These are phyloP conservation scores for Salix exigua DNA, from an alignment of 345 rosid species.

Conservation along the genomic window DNA sequence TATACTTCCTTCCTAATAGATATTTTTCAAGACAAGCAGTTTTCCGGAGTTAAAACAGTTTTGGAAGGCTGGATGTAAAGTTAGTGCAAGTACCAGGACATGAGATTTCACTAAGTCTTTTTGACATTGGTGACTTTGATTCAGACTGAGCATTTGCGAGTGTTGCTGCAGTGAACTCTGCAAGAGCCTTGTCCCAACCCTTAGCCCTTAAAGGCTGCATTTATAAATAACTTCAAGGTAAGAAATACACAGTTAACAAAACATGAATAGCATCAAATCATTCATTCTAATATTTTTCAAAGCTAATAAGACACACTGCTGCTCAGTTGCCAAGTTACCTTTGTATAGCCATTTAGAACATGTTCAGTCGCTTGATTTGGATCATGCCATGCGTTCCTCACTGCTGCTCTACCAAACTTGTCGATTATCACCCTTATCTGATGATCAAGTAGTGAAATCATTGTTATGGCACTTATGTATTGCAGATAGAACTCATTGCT, in stretches of 20 bases:
- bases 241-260: neutral
- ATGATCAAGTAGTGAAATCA: slow-evolving; percentile 13
- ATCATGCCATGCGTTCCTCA: slow-evolving; percentile 72
- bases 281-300: slow-evolving; percentile 1
- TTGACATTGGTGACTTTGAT: slow-evolving; percentile 41
- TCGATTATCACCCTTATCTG: slow-evolving; percentile 67
- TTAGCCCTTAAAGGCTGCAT: slow-evolving; percentile 64
- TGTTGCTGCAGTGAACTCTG: slow-evolving; percentile 65
- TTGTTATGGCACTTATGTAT: neutral
- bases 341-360: slow-evolving; percentile 64
- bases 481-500: no score
- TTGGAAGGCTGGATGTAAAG: neutral
- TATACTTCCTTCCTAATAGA: neutral
- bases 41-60: neutral
- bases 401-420: slow-evolving; percentile 65
- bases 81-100: slow-evolving; percentile 54
- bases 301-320: neutral
- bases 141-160: slow-evolving; percentile 40
- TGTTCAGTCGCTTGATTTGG: slow-evolving; percentile 52
- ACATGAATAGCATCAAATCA: neutral
- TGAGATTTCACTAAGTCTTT: slow-evolving; percentile 58
- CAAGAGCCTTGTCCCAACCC: slow-evolving; percentile 81
- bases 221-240: slow-evolving; percentile 1
- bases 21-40: neutral
- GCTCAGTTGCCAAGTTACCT: no score